Evolutionary conservation across 2,329 filamentous ascomycete genomes (phyloP), one percentile per base, ranked within the genome.

Genomic region (Fusarium protoensiforme): DNA sequence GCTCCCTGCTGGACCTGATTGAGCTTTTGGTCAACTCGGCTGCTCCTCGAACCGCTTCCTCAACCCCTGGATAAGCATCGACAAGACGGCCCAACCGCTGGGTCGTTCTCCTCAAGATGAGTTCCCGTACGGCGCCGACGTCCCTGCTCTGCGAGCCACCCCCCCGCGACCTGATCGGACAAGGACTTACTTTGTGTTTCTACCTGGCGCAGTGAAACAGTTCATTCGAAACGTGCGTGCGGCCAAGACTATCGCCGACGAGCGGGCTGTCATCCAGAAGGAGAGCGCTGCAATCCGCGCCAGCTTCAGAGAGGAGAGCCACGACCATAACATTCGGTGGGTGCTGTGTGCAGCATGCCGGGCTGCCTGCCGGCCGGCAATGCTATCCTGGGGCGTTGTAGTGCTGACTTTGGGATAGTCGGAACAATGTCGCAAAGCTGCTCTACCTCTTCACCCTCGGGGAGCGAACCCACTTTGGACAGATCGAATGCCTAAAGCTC

Each of bases 181-280:
- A 53, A 53, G 66, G 35, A 56, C 73, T 79, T 68, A 58, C 38
- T 53, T 64, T 29, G 54, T 29, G 56, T 10, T 61, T 69, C 66
- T 61, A 24, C 14, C 36, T 58, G 24, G 64, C 74, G 68, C 81
- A 98, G 96, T 99, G 83, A 99, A 99, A 87, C 96, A 98, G 86
- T 99, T 99, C 86, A 99, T 99, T 85, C 95, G 96, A 82, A 98
- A 98, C 85, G 96, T 99, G 82, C 94, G 96, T 83, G 96, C 96
- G 71, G 95, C 96, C 69, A 99, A 99, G 87, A 99, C 96, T 38
- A 98, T 99, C 81, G 97, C 97, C 82, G 96, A 99, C 85, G 96
- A 99, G 87, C 92, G 96, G 81, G 96, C 96, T 61, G 96, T 99
- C 65, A 97, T 99, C 73, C 96, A 98, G 81, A 99, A 99, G 85